Conservation (phyloP, 2,329 filamentous ascomycete species). For the Thyridium curvatum region DNA sequence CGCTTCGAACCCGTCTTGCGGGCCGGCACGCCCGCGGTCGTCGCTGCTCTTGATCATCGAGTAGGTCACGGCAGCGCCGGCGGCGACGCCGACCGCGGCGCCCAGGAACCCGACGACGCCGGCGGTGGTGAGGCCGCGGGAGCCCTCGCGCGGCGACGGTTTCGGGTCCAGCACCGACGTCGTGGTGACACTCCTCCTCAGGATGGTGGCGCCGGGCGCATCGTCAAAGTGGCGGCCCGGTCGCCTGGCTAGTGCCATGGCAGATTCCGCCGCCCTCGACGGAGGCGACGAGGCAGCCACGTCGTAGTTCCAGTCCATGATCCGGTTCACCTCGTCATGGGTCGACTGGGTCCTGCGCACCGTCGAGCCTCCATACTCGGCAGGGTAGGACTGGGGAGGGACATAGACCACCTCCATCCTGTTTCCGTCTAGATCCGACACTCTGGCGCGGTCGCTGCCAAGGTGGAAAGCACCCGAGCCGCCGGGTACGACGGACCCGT, state of each 20-base stretch:
- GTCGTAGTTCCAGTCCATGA: conserved; percentile 44
- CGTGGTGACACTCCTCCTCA: conserved; percentile 26
- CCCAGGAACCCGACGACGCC: conserved; percentile 62
- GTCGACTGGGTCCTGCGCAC: conserved; percentile 27
- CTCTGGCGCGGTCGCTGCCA: conserved; percentile 43
- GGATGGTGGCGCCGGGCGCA: conserved; percentile 17
- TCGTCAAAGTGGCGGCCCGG: conserved; percentile 9
- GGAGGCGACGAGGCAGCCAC: conserved; percentile 22
- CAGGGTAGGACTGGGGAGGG: conserved; percentile 25
- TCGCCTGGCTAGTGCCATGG: conserved; percentile 13
- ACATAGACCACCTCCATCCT: conserved; percentile 71
- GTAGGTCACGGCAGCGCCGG: conserved; percentile 69
- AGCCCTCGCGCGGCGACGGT: conserved; percentile 25
- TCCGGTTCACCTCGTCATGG: conserved; percentile 32
- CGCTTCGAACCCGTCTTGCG: conserved; percentile 29
- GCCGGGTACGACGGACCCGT: conserved; percentile 10
- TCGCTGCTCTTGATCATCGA: conserved; percentile 54
- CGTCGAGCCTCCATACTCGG: conserved; percentile 25
- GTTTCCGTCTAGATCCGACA: conserved; percentile 78
- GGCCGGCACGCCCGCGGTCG: conserved; percentile 36
- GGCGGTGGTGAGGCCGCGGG: conserved; percentile 46
- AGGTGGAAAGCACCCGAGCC: conserved; percentile 5
- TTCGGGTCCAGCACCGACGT: conserved; percentile 19
- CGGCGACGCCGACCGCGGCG: conserved; percentile 55
- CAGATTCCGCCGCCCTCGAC: conserved; percentile 9